Evolutionary conservation across 2,329 filamentous ascomycete genomes (phyloP).

Genomic region (Claviceps sp.): DNA sequence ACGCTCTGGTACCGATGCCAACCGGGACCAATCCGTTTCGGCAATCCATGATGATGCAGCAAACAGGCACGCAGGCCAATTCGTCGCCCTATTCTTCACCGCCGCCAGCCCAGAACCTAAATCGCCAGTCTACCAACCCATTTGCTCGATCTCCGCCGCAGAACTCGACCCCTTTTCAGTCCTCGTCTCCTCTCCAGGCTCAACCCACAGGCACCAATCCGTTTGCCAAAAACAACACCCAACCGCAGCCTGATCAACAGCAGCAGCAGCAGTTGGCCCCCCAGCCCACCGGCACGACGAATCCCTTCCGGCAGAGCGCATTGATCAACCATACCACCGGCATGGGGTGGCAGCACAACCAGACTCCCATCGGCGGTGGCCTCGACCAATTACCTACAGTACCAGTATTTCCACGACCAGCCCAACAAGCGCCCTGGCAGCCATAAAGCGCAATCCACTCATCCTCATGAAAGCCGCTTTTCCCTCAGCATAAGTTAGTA

Average conservation of each 20-base stretch:
- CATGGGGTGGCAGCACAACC: conserved; percentile 72
- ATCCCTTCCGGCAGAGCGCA: conserved; percentile 83
- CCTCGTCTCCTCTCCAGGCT: conserved; percentile 28
- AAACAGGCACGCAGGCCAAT: conserved; percentile 30
- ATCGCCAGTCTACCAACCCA: conserved; percentile 67
- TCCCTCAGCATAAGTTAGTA: too few species aligned
- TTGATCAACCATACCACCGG: conserved; percentile 86
- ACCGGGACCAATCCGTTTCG: conserved; percentile 76
- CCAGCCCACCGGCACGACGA: conserved; percentile 78
- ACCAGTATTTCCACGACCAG: conserved; percentile 75
- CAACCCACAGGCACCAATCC: conserved; percentile 46
- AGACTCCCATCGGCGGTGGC: conserved; percentile 67
- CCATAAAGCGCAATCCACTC: conserved; percentile 13
- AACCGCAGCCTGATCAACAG: conserved; percentile 22
- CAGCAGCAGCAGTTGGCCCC: conserved; percentile 35
- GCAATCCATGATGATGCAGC: conserved; percentile 67
- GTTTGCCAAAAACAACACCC: conserved; percentile 34
- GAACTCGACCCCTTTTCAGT: conserved; percentile 16
- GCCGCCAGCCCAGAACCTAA: conserved; percentile 26
- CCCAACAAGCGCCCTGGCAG: conserved; percentile 49
- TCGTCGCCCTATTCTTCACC: conserved; percentile 24
- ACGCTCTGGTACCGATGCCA: conserved; percentile 29
- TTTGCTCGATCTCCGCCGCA: conserved; percentile 59
- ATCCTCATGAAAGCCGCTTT: too few species aligned
- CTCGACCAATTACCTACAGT: conserved; percentile 68